Base-by-base conservation (phyloP, 441 rosid species). In the Croton laevigatus region DNA sequence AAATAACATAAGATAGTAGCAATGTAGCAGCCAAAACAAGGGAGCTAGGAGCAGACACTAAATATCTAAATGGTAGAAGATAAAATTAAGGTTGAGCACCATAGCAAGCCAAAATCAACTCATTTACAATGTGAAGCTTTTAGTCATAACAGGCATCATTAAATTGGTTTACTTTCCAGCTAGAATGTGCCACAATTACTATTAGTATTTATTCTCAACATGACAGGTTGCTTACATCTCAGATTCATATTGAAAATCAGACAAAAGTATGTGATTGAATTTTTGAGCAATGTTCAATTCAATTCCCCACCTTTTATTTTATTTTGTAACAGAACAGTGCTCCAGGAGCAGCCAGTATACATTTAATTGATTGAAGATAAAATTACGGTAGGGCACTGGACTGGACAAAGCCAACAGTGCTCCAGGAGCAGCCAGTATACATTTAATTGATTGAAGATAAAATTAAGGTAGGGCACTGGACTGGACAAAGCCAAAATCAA, bases 161-260 rank as follows among this genome's bases (percentile, higher is more conserved):
- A 51, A 51, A 51, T 42, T 42, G 2, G 11, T 46, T 46, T 11
- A 2, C 54, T 6, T 16, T 5, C 20, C 17, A 49, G 17, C 20
- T 8, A 55, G 17, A 55, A 55, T 4, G 22, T 19, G 11, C 22
- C 59, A 20, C 14, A 54, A 54, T 53, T 17, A 19, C 32, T 27
- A 27, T 27, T 27, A 27, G 58, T 53, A n/a, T 19, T 54, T 54
- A 46, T 46, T 9, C 52, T 17, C 12, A 13, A 17, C n/a, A 46
- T 46, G 19, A 51, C 8, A 51, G 17, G 11, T 57, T 16, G 3
- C 14, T 48, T 57, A 48, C 55, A 44, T 20, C 14, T 44, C 17
- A 45, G 52, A 67, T 48, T 75, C 51, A n/a, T 59, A 61, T 22
- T 62, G 32, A 61, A 12, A 38, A 63, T 52, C 51, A 8, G 22